Conservation (phyloP, 176 grass and related monocot species). For the Phragmites australis region DNA sequence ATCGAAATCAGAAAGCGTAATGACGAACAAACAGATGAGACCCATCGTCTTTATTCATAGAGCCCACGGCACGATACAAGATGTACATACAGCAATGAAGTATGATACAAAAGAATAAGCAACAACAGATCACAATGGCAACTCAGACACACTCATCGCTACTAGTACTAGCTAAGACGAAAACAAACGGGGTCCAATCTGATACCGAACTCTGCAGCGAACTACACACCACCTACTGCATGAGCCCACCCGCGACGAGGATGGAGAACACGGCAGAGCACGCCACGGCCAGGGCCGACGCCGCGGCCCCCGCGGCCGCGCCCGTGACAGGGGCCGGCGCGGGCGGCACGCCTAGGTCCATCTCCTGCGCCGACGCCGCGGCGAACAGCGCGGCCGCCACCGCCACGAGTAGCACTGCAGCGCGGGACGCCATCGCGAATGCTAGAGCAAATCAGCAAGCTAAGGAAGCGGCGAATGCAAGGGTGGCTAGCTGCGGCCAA, state of each 20-base stretch:
- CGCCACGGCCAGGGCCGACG: slow-evolving; percentile 47
- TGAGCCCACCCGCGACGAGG: slow-evolving; percentile 44
- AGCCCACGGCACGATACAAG: slow-evolving; percentile 2
- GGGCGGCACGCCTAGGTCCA: slow-evolving; percentile 40
- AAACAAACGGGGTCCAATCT: slow-evolving; percentile 4
- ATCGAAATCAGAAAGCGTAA: background rate
- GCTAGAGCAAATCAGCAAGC: background rate
- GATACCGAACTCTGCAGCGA: background rate
- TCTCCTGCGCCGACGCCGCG: slow-evolving; percentile 56
- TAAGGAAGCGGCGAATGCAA: background rate
- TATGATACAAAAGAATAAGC: slow-evolving; percentile 60
- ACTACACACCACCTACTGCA: slow-evolving; percentile 48
- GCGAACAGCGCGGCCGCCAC: slow-evolving; percentile 55
- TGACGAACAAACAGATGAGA: background rate
- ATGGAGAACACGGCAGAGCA: slow-evolving; percentile 55
- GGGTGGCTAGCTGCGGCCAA: background rate
- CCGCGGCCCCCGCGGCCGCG: slow-evolving; percentile 44
- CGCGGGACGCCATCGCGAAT: slow-evolving; percentile 53
- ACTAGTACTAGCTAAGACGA: background rate
- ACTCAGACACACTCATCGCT: background rate
- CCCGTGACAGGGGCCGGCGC: slow-evolving; percentile 51
- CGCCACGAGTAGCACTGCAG: slow-evolving; percentile 39
- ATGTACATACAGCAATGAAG: slow-evolving; percentile 28
- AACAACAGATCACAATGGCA: slow-evolving; percentile 33
- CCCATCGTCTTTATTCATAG: slow-evolving; percentile 44